phyloP scores from a whole-genome alignment of 805 yeast species.

The Ogataea ramenticola region DNA sequence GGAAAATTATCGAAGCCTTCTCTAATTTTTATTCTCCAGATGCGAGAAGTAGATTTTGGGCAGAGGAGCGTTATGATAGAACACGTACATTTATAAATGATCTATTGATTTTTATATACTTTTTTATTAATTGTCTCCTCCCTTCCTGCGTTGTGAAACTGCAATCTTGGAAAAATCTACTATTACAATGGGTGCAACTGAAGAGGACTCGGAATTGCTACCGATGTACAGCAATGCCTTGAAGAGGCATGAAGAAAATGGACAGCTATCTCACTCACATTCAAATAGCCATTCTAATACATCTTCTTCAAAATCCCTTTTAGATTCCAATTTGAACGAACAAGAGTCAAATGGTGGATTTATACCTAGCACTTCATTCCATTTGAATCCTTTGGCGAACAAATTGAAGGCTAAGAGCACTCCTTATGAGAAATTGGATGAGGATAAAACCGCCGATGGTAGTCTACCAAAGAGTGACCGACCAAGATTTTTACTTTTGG shows the following conservation, averaged over 20 bases:
- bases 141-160: too few relatives aligned
- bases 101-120: too few relatives aligned
- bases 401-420: not conserved
- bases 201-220: not conserved
- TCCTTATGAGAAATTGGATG: not conserved
- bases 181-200: not conserved
- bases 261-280: slow-evolving; percentile 3
- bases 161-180: too few relatives aligned
- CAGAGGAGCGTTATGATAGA: too few relatives aligned
- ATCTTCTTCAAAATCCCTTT: not conserved
- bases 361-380: slow-evolving; percentile 3
- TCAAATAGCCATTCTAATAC: slow-evolving; percentile 5
- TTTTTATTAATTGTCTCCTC: too few relatives aligned
- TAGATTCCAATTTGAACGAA: not conserved
- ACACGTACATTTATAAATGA: too few relatives aligned
- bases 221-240: slow-evolving; percentile 13
- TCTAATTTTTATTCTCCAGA: too few relatives aligned
- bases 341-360: not conserved
- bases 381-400: slow-evolving; percentile 7
- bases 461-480: slow-evolving; percentile 41
- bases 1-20: too few relatives aligned
- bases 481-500: slow-evolving; percentile 67
- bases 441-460: slow-evolving; percentile 1
- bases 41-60: too few relatives aligned
- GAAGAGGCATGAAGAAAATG: slow-evolving; percentile 13